Evolutionary conservation across 1,139 yeast genomes (phyloP), one percentile per base, ranked within the genome.

Genomic region (Saccharomyces hybrid): DNA sequence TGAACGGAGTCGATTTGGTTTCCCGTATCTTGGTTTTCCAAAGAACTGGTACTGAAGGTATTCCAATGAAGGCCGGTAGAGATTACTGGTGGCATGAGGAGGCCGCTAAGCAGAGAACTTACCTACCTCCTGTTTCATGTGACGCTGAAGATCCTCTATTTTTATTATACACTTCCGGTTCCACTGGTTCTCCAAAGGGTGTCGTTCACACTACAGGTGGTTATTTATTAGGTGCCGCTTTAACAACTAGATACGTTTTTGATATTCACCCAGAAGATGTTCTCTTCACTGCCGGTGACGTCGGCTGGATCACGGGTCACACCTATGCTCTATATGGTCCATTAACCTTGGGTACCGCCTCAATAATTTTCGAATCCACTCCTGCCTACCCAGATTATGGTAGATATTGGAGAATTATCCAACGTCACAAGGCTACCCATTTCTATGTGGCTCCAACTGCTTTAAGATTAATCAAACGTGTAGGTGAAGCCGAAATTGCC

Each of bases 271-370:
- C 84, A 53, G 86, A 87, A 65, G 99, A 93, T 73, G 80, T 87
- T 54, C 78, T 93, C 59, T 93, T 93, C 79, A 91, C 98, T 52
- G 97, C 98, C 54, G 98, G 98, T 72, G 99, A 93, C 73, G 96
- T 93, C 53, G 99, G 99, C 72, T 93, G 99, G 99, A 93, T 93
- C 70, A 93, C 99, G 47, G 99, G 99, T 65, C 99, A 93, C 75
- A 86, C 98, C 42, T 93, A 93, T 69, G 97, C 96, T 41, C 78
- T 91, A 59, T 93, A 93, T 71, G 98, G 98, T 60, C 98, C 99
- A 55, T 81, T 93, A 66, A 74, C 83, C 52, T 78, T 89, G 56
- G 99, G 99, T 72, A 84, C 89, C 56, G 87, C 98, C 54, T 84
- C 97, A 38, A 83, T 93, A 61, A 89, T 93, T 58, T 93, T 93